Base-by-base conservation (phyloP, 495 filamentous ascomycete species). In the Venustampulla echinocandica region DNA sequence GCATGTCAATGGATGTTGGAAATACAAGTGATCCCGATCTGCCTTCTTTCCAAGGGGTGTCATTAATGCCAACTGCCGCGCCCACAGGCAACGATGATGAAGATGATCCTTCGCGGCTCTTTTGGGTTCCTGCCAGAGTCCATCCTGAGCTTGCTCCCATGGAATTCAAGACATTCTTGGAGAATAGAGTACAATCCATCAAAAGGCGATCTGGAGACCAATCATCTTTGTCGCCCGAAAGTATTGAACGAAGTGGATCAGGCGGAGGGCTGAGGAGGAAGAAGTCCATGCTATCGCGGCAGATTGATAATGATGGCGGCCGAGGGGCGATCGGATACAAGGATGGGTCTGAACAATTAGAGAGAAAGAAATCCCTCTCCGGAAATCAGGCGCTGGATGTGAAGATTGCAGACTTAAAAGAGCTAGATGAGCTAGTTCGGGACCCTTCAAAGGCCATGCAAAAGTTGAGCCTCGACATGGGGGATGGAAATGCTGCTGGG, bases 1-100 rank as follows among this genome's bases (percentile, higher is more conserved):
- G 92, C 46, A 90, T 99, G 86, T 97, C 92, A 13, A 97, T 99
- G 93, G 90, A 96, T 64, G 92, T 94, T 11, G 84, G 85, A 44
- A 85, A 82, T 32, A 78, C 83, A n/a, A 80, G 77, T 44, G 92
- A 99, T 61, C 92, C 92, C 3, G 92, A 99, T 63, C 71, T 99
- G 43, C 87, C 93, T 24, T 82, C 83, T 10, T 95, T 92, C 65
- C 79, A 77, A 45, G 64, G 65, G 34, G 65, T 74, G 50, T 72
- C 72, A 11, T 54, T 78, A 15, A 68, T 76, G 57, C 83, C 89
- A 1, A 77, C 86, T 3, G 71, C 80, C 49, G 79, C 89, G 5
- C 87, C 89, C 7, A 80, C 79, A 5, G 79, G 80, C 24, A 76
- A 79, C 38, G 84, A 88, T 52, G 78, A 86, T 61, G 90, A 94